phyloP scores from a whole-genome alignment of 306 rosid species.

The Quercus variabilis region DNA sequence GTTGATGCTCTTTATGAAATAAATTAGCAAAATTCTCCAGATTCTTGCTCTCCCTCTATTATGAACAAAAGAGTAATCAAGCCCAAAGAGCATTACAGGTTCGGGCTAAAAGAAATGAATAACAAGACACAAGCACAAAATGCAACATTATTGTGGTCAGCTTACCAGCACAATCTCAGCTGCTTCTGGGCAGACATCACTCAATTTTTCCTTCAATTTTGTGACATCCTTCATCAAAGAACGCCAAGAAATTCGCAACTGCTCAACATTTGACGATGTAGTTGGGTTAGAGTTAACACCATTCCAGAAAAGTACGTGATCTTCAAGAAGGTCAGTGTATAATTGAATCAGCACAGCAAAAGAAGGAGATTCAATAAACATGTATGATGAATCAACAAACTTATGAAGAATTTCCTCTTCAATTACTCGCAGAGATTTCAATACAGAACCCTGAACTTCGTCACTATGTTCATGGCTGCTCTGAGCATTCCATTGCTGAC shows the following conservation, averaged over 20 bases:
- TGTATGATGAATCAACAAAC: slow-evolving; percentile 40
- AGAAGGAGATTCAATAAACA: slow-evolving; percentile 50
- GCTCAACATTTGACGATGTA: slow-evolving; percentile 42
- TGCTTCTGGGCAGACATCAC: slow-evolving; percentile 48
- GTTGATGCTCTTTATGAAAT: slow-evolving; percentile 47
- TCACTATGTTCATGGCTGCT: slow-evolving; percentile 21
- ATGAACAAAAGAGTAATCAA: slow-evolving; percentile 4
- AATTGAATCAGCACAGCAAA: slow-evolving; percentile 44
- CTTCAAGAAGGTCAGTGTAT: slow-evolving; percentile 56
- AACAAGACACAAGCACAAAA: neutral
- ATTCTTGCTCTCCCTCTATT: slow-evolving; percentile 50
- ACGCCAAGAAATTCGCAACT: slow-evolving; percentile 55
- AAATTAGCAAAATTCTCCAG: slow-evolving; percentile 33
- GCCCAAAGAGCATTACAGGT: slow-evolving; percentile 6
- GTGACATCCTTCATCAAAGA: slow-evolving; percentile 55
- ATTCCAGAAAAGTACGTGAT: slow-evolving; percentile 63
- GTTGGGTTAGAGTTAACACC: slow-evolving; percentile 3
- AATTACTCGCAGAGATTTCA: slow-evolving; percentile 50
- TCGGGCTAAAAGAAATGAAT: slow-evolving; percentile 5
- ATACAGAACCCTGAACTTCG: slow-evolving; percentile 28
- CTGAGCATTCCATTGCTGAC: slow-evolving; percentile 59
- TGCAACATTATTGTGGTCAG: neutral
- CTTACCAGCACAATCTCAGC: slow-evolving; percentile 62
- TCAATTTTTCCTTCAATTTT: slow-evolving; percentile 42
- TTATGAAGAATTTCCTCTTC: slow-evolving; percentile 59